phyloP scores from a whole-genome alignment of 805 yeast genomes.

The Kluyveromyces aestuarii region DNA sequence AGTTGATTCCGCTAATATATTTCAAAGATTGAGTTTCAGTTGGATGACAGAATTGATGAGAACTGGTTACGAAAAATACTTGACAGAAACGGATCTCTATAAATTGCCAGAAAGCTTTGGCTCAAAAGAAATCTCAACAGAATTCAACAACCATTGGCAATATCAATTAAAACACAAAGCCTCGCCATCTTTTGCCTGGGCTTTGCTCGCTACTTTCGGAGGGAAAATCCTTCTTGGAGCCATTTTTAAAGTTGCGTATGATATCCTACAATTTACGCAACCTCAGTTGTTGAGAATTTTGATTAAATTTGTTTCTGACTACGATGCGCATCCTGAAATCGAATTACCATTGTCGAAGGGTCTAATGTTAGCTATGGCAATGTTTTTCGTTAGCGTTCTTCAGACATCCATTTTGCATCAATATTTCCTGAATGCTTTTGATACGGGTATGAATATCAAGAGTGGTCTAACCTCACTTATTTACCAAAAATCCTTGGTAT shows the following conservation, averaged over 20 bases:
- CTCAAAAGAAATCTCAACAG: conserved; percentile 41
- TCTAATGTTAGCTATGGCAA: conserved; percentile 60
- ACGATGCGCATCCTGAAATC: conserved; percentile 28
- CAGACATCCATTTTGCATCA: conserved; percentile 74
- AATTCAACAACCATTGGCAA: conserved; percentile 54
- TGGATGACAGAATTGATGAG: conserved; percentile 89
- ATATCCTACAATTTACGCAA: conserved; percentile 73
- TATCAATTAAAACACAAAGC: conserved; percentile 38
- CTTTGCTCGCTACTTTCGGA: conserved; percentile 69
- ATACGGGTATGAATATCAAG: conserved; percentile 67
- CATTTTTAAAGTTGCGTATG: conserved; percentile 62
- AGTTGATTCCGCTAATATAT: conserved; percentile 44
- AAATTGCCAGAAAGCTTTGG: conserved; percentile 60
- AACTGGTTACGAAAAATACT: conserved; percentile 57
- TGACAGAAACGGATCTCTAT: conserved; percentile 61
- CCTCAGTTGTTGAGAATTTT: conserved; percentile 71
- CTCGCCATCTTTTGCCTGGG: conserved; percentile 43
- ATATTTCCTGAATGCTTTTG: conserved; percentile 66
- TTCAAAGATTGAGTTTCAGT: conserved; percentile 68
- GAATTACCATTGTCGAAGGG: conserved; percentile 63
- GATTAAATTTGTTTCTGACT: conserved; percentile 48
- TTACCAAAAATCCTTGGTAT: conserved; percentile 56
- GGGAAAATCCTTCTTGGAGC: conserved; percentile 62
- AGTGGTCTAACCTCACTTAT: conserved; percentile 59
- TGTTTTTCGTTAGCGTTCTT: conserved; percentile 69